Conservation (phyloP, 2,329 filamentous ascomycete genomes). For the Aspergillus brasiliensis region DNA sequence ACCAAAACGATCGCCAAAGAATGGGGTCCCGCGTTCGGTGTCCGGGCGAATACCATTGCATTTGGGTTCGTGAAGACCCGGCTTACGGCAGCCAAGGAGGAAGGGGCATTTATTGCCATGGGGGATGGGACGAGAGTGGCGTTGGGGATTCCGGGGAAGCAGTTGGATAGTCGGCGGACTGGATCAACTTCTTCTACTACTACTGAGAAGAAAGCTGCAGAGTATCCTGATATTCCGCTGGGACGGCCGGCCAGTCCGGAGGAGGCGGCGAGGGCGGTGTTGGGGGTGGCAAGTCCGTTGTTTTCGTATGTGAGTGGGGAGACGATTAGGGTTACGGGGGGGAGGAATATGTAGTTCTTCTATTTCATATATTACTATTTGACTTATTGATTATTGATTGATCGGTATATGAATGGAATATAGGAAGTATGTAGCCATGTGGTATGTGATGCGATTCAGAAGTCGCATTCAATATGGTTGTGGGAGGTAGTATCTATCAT, state of each 20-base stretch:
- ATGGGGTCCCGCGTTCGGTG: conserved; percentile 83
- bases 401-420: background rate
- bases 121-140: conserved; percentile 75
- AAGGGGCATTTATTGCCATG: conserved; percentile 75
- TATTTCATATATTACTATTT: background rate
- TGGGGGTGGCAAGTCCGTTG: conserved; percentile 78
- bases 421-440: background rate
- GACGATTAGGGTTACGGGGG: conserved; percentile 83
- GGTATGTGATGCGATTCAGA: background rate
- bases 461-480: background rate
- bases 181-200: conserved; percentile 23
- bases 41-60: conserved; percentile 79
- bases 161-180: conserved; percentile 39
- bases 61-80: conserved; percentile 82
- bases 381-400: background rate
- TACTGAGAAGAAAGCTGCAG: conserved; percentile 25
- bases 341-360: conserved; percentile 60
- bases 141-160: conserved; percentile 70
- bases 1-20: conserved; percentile 91
- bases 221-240: conserved; percentile 73
- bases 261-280: conserved; percentile 75
- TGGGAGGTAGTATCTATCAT: background rate
- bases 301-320: conserved; percentile 85
- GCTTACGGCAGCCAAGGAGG: conserved; percentile 81
- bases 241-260: conserved; percentile 74